Conservation (phyloP, 148 eudicot species). For the Beta vulgaris region DNA sequence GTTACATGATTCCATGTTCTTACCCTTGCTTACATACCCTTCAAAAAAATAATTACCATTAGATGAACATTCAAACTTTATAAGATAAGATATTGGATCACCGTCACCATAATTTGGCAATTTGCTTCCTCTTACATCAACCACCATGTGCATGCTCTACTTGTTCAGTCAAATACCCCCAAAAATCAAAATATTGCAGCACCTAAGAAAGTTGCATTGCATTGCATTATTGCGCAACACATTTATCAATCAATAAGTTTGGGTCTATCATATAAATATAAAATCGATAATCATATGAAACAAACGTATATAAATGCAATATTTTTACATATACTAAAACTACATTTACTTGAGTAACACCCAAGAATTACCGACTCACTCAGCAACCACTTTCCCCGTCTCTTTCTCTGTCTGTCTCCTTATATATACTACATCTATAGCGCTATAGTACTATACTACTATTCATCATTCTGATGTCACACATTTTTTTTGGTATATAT, state of each 20-base stretch:
- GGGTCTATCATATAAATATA: no score
- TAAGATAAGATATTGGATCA: constrained; percentile 1
- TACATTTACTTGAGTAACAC: constrained; percentile 4
- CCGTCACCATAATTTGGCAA: constrained; percentile 21
- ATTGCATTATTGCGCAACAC: constrained; percentile 13
- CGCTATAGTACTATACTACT: no score
- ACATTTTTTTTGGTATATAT: constrained; percentile 4
- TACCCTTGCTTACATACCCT: no score
- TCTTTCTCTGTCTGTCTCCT: not conserved
- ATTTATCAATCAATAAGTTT: not conserved
- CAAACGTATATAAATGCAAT: not conserved
- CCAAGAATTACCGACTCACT: not conserved
- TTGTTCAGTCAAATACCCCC: constrained; percentile 47
- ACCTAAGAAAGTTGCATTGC: constrained; percentile 20
- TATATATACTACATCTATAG: no score
- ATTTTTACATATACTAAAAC: not conserved
- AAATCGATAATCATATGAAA: constrained; percentile 26
- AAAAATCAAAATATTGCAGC: constrained; percentile 19
- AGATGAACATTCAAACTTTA: no score
- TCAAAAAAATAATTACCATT: no score
- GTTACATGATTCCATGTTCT: no score
- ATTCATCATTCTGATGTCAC: constrained; percentile 20
- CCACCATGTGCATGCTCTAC: constrained; percentile 55
- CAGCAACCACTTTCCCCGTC: not conserved
- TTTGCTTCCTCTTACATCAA: constrained; percentile 7